These are phyloP conservation scores for Yarrowia deformans DNA, from an alignment of 805 yeast species.

Conservation along the genomic window DNA sequence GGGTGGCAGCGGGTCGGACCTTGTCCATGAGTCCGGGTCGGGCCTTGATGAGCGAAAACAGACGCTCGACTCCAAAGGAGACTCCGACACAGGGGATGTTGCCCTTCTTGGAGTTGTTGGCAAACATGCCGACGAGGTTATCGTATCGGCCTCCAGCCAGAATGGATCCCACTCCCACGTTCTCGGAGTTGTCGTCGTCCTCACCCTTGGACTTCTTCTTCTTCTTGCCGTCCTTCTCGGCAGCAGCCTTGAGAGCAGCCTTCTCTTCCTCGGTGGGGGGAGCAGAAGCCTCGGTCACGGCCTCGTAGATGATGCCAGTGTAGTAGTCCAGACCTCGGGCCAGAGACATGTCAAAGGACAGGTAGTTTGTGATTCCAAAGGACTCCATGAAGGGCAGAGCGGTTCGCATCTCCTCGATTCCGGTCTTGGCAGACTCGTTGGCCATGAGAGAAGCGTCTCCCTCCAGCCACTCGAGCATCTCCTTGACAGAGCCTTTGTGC, in stretches of 20 bases:
- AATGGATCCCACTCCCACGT: slow-evolving; percentile 97
- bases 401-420: slow-evolving; percentile 78
- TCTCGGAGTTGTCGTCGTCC: slow-evolving; percentile 92
- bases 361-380: slow-evolving; percentile 66
- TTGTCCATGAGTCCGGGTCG: slow-evolving; percentile 68
- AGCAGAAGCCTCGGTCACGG: slow-evolving; percentile 94
- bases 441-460: slow-evolving; percentile 63
- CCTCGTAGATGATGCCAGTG: slow-evolving; percentile 96
- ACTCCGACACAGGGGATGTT: slow-evolving; percentile 95
- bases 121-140: slow-evolving; percentile 94
- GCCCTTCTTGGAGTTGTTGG: slow-evolving; percentile 77
- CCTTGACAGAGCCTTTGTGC: slow-evolving; percentile 66
- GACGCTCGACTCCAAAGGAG: slow-evolving; percentile 95
- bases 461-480: slow-evolving; percentile 60
- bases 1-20: slow-evolving; percentile 85
- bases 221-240: slow-evolving; percentile 50
- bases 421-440: slow-evolving; percentile 78
- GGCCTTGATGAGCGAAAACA: slow-evolving; percentile 86
- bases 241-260: slow-evolving; percentile 54
- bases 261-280: slow-evolving; percentile 84
- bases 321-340: slow-evolving; percentile 98
- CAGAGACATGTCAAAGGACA: slow-evolving; percentile 89
- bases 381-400: slow-evolving; percentile 83
- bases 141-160: slow-evolving; percentile 99
- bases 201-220: slow-evolving; percentile 54